Evolutionary conservation across 306 rosid species (phyloP), one percentile per base, ranked within the genome.

Genomic region (Begonia peltatifolia): DNA sequence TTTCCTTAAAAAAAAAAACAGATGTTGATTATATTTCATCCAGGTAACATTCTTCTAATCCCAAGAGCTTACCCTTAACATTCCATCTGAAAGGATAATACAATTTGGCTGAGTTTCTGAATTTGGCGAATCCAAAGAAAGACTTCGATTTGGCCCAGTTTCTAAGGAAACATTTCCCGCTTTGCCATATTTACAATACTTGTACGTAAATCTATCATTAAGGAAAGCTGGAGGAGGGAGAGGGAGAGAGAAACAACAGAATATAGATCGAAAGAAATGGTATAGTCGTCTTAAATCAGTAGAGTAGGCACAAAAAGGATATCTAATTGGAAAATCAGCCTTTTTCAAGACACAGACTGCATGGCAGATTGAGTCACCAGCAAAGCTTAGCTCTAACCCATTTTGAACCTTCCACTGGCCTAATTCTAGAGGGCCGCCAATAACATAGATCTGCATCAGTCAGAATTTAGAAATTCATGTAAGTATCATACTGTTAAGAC

Each of bases 291-390:
- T 14, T 62, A 52, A 49, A 54, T 64, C 42, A 42, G 41, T 48
- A 10, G 42, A 56, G 58, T 68, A 57, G 68, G 57, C 38, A 42
- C 30, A 58, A 53, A 59, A 69, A 69, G 95, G 97, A 90, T 90
- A 90, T 90, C 54, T 73, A 56, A 90, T 59, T 9, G 95, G 94
- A 64, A 83, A 76, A 51, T 90, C 87, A 5, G 72, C 65, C 74
- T 62, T 76, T 6, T 55, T 83, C 20, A 85, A 56, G 65, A 85
- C 69, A 63, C 77, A 76, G 56, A 82, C 95, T 56, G 79, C 94
- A 69, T 78, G 83, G 95, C 97, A 90, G 66, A 79, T 72, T 46
- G 72, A 78, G 63, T 83, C 87, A 57, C 97, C 87, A 18, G 72
- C 68, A 71, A 78, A 80, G 70, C 72, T 75, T 53, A 90, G 97